Base-by-base conservation (phyloP, 768 basidiomycete genomes). In the Collybiopsis confluens region DNA sequence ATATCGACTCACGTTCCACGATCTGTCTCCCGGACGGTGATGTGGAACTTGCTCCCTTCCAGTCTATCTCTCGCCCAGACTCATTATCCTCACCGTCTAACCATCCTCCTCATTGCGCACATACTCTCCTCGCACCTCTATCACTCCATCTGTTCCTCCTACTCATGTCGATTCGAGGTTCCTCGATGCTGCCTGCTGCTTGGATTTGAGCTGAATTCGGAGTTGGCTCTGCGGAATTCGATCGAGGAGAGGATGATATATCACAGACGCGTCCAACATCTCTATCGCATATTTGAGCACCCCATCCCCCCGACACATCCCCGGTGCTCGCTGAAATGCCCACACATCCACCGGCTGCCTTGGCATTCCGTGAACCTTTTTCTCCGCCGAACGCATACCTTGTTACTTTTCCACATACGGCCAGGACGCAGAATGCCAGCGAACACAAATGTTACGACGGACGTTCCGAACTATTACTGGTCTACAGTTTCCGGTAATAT, bases 201-300 rank as follows among this genome's bases (percentile, higher is more conserved):
- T 23, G 20, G 20, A 33, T 33, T 33, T 33, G 30, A 33, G 5
- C 30, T 33, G 5, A 13, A 33, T 5, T 13, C 9, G 18, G 42
- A 9, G 27, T 2, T 2, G 4, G 44, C 5, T 7, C 23, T 27
- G 44, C 13, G 3, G 6, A 21, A 43, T 7, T 13, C 15, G 24
- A 30, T 27, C 27, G 33, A 6, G 42, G 24, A 11, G 45, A 46
- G n/a, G 45, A 46, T 33, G 45, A 46, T 13, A 43, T 43, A 6
- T 52, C 51, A 38, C 51, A 8, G 51, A 52, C 30, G 51, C 48
- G 48, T 11, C 38, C 48, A 0, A 20, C 47, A 4, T 49, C 30
- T 16, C 37, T 21, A 24, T 13, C 23, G 15, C 30, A 33, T 6
- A 6, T 33, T 33, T n/a, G n/a, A n/a, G n/a, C n/a, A n/a, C n/a